Base-by-base conservation (phyloP, 441 rosid species). In the Flueggea neowawraea region DNA sequence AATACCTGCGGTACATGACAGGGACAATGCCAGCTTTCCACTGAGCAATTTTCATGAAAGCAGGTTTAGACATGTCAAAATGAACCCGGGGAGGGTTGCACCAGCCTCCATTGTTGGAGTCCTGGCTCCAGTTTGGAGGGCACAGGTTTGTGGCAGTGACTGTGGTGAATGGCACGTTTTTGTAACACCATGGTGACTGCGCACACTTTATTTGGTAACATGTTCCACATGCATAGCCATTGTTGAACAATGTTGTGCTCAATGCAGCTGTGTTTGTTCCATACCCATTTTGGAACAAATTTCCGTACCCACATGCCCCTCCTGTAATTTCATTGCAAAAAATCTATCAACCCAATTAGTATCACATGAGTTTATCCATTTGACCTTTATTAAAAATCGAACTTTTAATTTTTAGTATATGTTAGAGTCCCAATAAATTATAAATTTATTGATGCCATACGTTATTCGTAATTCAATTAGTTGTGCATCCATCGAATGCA, bases 271-370 rank as follows among this genome's bases (percentile, higher is more conserved):
- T 88, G 44, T 68, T 50, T 4, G 81, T 66, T 6, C 98, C 95
- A 43, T 86, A 89, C 0, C 96, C 96, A 16, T 74, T 89, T 43
- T 56, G 68, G 55, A 75, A 68, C 65, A 92, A 64, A 69, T 92
- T 83, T 28, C 95, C 95, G 33, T 89, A 89, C 7, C 98, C 95
- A 60, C 98, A 92, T 28, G 95, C 98, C 69, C 98, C 96, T 63
- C 96, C 96, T 89, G 50, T 47, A 47, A 12, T 10, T 47, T 9
- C 50, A 11, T 10, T 10, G 14, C n/a, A 16, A 53, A 17, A 53
- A 53, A 53, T 36, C 9, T 4, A 12, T 31, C 4, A 22, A 31
- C 12, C 12, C 13, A 55, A 13, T 45, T n/a, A 31, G 28, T 32
- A n/a, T 22, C n/a, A n/a, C n/a, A n/a, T n/a, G n/a, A n/a, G n/a